Evolutionary conservation across 257 asterid species (phyloP).

Genomic region (Mitragyna speciosa): DNA sequence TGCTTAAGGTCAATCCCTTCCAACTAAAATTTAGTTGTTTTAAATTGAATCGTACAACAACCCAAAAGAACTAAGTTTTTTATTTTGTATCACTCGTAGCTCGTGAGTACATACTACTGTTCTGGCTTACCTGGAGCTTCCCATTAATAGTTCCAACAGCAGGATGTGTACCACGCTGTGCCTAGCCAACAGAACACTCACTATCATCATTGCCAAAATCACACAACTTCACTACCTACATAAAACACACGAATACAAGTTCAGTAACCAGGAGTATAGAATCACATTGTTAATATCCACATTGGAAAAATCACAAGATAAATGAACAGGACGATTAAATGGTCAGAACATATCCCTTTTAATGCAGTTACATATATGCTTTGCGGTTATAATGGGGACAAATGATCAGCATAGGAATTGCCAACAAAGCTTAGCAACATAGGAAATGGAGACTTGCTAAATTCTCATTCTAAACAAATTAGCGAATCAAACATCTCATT

Average conservation of each 20-base stretch:
- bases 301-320: neutral
- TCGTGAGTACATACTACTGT: neutral
- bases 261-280: neutral
- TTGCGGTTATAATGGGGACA: too few species aligned
- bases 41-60: neutral
- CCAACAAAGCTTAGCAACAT: too few species aligned
- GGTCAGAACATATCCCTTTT: too few species aligned
- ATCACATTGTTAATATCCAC: too few species aligned
- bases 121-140: slow-evolving; percentile 65
- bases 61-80: too few species aligned
- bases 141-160: slow-evolving; percentile 94
- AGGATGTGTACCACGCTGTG: slow-evolving; percentile 83
- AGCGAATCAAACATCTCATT: neutral
- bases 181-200: slow-evolving; percentile 95
- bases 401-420: too few species aligned
- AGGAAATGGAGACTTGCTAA: too few species aligned
- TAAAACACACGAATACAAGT: neutral
- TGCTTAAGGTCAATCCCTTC: neutral
- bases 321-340: too few species aligned
- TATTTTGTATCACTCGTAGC: too few species aligned
- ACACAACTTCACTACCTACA: slow-evolving; percentile 88
- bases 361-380: too few species aligned
- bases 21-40: neutral
- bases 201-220: slow-evolving; percentile 80
- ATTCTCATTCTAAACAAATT: too few species aligned